phyloP scores from a whole-genome alignment of 2,329 filamentous ascomycete species.

The Penicillium sp. region DNA sequence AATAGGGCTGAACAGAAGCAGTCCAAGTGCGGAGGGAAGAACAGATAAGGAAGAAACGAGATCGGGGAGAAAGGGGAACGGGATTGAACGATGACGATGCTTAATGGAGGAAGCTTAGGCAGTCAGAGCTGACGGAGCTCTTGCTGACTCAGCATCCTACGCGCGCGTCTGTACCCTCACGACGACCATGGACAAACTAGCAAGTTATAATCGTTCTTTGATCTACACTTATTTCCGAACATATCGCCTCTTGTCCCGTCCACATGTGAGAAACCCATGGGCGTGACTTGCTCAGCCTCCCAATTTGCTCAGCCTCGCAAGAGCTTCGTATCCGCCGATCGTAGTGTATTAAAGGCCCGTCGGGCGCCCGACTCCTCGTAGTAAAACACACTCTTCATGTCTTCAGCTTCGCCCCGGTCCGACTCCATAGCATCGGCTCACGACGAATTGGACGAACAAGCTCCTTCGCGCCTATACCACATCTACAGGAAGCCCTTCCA shows the following conservation, averaged over 20 bases:
- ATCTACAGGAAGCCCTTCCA: constrained; percentile 12
- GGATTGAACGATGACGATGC: constrained; percentile 20
- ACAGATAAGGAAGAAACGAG: not conserved
- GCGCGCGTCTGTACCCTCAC: too few relatives aligned
- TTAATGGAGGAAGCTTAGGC: constrained; percentile 23
- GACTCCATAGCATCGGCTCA: constrained; percentile 10
- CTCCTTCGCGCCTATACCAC: constrained; percentile 6
- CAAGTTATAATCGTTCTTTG: too few relatives aligned
- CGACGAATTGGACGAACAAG: constrained; percentile 3
- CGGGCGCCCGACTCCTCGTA: not conserved
- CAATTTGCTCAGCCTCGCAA: constrained; percentile 3
- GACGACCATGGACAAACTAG: too few relatives aligned
- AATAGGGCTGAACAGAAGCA: not conserved
- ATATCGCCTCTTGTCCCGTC: not conserved
- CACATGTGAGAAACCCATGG: not conserved
- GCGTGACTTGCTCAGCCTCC: not conserved
- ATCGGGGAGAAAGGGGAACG: constrained; percentile 4
- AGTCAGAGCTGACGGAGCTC: constrained; percentile 39
- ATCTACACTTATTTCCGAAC: not conserved
- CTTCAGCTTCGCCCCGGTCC: constrained; percentile 4
- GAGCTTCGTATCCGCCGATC: constrained; percentile 8
- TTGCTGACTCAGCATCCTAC: constrained; percentile 17
- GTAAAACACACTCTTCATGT: constrained; percentile 3
- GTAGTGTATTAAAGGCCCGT: not conserved
- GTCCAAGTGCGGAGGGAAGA: not conserved